Conservation (phyloP, 331 rosid species). For the Quercus phellos region DNA sequence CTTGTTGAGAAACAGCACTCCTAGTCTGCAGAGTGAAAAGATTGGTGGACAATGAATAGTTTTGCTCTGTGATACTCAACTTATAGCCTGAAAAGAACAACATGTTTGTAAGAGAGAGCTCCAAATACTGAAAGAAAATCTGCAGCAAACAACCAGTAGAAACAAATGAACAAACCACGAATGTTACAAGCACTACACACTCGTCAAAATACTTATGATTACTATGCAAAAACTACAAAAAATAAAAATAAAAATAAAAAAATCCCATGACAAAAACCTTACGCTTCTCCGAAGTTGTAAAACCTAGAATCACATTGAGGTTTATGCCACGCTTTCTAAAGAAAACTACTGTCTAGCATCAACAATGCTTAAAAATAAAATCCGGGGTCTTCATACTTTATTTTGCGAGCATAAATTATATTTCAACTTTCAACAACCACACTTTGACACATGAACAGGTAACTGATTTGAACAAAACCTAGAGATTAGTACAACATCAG, state of each 20-base stretch:
- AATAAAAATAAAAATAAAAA: background rate
- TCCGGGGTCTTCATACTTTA: background rate
- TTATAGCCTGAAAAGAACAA: slow-evolving; percentile 43
- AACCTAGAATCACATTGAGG: background rate
- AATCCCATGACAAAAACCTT: background rate
- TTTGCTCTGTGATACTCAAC: slow-evolving; percentile 23
- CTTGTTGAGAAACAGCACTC: slow-evolving; percentile 30
- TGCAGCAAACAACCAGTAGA: slow-evolving; percentile 12
- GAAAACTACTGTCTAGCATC: background rate
- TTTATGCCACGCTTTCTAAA: background rate
- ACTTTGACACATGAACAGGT: background rate
- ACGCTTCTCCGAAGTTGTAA: background rate
- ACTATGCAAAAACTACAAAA: background rate
- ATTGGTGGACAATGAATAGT: slow-evolving; percentile 24
- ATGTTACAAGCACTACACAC: background rate
- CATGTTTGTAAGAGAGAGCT: slow-evolving; percentile 22
- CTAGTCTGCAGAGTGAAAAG: slow-evolving; percentile 27
- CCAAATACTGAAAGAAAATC: slow-evolving; percentile 12
- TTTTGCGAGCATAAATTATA: background rate
- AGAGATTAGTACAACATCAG: too few species aligned
- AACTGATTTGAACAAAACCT: too few species aligned
- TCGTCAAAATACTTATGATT: background rate
- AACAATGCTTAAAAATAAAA: background rate
- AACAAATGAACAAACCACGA: background rate
- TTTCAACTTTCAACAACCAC: background rate